A percentile compares a stretch with the other conserved stretches of the same genome.
Conservation (phyloP, 2,329 filamentous ascomycete species). For the Xylariaceae sp. region DNA sequence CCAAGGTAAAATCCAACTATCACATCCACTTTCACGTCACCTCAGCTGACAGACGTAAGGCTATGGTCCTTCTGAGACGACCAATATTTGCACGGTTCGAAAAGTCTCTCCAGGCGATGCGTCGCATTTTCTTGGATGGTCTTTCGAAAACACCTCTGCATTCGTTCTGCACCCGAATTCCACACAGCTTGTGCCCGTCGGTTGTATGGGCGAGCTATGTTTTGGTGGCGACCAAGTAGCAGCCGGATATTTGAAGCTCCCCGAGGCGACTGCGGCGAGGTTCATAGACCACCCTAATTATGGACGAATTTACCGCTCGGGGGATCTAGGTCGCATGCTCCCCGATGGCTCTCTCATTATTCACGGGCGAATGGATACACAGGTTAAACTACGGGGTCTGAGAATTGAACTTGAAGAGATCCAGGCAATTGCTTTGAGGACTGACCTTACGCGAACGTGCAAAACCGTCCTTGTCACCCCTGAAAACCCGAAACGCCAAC, state of each 20-base stretch:
- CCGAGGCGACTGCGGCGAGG: slow-evolving; percentile 57
- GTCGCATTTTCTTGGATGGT: slow-evolving; percentile 71
- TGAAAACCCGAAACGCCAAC: slow-evolving; percentile 39
- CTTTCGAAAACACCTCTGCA: slow-evolving; percentile 71
- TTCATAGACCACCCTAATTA: slow-evolving; percentile 65
- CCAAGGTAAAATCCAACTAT: slow-evolving; percentile 49
- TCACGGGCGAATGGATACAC: slow-evolving; percentile 68
- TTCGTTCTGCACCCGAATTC: slow-evolving; percentile 53
- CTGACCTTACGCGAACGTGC: slow-evolving; percentile 54
- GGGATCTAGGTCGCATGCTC: slow-evolving; percentile 76
- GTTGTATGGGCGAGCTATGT: slow-evolving; percentile 76
- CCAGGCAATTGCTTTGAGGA: slow-evolving; percentile 55
- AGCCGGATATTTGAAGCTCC: slow-evolving; percentile 63
- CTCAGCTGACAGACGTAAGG: slow-evolving; percentile 34
- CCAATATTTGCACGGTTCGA: slow-evolving; percentile 79
- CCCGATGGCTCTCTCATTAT: slow-evolving; percentile 72
- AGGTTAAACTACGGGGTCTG: slow-evolving; percentile 78
- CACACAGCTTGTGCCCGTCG: slow-evolving; percentile 57
- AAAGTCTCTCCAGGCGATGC: slow-evolving; percentile 54
- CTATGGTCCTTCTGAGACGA: slow-evolving; percentile 82
- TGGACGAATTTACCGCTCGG: slow-evolving; percentile 75
- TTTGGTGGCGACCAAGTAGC: slow-evolving; percentile 82
- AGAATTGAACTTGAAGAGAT: slow-evolving; percentile 77
- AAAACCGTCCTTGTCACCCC: slow-evolving; percentile 55
- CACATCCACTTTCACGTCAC: background rate